Conservation (phyloP, 306 rosid species). For the Fagus crenata region DNA sequence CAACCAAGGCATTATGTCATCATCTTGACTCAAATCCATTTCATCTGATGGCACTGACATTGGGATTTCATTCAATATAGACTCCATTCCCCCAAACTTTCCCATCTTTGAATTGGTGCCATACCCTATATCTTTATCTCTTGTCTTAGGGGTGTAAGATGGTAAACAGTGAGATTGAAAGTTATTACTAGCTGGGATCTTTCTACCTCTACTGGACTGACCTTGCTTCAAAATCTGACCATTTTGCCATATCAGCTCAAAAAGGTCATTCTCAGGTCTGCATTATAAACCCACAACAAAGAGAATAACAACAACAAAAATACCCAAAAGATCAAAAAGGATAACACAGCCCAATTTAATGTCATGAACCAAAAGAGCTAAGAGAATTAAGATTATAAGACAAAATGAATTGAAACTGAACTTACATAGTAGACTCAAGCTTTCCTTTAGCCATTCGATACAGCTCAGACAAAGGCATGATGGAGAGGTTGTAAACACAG, state of each 20-base stretch:
- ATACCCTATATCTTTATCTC: slow-evolving; percentile 61
- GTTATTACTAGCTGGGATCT: slow-evolving; percentile 51
- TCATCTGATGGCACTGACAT: slow-evolving; percentile 64
- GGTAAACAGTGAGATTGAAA: slow-evolving; percentile 63
- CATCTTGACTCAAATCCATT: slow-evolving; percentile 61
- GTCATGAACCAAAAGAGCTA: slow-evolving; percentile 21
- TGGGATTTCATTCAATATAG: slow-evolving; percentile 60
- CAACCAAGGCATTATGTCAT: slow-evolving; percentile 78
- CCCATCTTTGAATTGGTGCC: slow-evolving; percentile 49
- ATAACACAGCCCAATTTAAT: slow-evolving; percentile 19
- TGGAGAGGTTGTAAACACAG: slow-evolving; percentile 31
- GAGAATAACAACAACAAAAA: not conserved
- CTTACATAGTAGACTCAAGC: slow-evolving; percentile 66
- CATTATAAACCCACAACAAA: slow-evolving; percentile 38
- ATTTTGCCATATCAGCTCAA: slow-evolving; percentile 89
- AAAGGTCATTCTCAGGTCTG: slow-evolving; percentile 71
- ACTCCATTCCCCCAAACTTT: slow-evolving; percentile 50
- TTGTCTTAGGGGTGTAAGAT: slow-evolving; percentile 49
- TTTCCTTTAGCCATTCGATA: slow-evolving; percentile 63
- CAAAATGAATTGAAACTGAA: slow-evolving; percentile 25
- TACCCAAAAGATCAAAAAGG: slow-evolving; percentile 6
- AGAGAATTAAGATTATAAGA: slow-evolving; percentile 16
- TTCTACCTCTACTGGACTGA: slow-evolving; percentile 70
- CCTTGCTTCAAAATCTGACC: slow-evolving; percentile 82
- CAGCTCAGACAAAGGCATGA: slow-evolving; percentile 88